Conservation (phyloP, 208 protist species). For the Leishmania lainsoni region DNA sequence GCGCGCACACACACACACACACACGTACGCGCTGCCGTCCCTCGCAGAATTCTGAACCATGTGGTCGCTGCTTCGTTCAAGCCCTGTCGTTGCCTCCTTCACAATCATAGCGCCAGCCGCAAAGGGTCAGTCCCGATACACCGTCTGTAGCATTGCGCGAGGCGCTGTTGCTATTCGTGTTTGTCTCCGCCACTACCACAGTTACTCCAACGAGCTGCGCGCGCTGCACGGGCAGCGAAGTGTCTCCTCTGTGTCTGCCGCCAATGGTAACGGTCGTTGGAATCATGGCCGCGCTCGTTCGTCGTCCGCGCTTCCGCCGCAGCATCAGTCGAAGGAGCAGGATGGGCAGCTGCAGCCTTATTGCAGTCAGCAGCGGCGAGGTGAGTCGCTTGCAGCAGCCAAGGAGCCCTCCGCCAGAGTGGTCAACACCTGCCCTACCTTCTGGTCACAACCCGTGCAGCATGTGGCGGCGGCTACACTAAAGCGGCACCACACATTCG, state of each 20-base stretch:
- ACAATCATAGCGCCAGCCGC: background rate
- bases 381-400: background rate
- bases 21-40: background rate
- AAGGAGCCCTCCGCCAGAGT: background rate
- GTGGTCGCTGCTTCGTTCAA: background rate
- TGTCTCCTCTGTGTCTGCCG: background rate
- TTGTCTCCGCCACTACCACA: background rate
- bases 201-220: background rate
- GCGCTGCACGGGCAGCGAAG: constrained; percentile 3
- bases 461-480: constrained; percentile 44
- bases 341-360: background rate
- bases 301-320: background rate
- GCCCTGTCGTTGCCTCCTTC: background rate
- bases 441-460: constrained; percentile 56
- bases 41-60: background rate
- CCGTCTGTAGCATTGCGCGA: background rate
- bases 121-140: background rate
- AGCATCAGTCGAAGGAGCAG: background rate
- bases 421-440: constrained; percentile 23
- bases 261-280: background rate
- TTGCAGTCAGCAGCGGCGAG: background rate
- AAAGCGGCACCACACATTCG: constrained; percentile 49
- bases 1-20: background rate
- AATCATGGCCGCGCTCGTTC: background rate
- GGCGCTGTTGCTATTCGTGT: background rate